phyloP scores from a whole-genome alignment of 2,329 filamentous ascomycete genomes.

The Tothia fuscella region DNA sequence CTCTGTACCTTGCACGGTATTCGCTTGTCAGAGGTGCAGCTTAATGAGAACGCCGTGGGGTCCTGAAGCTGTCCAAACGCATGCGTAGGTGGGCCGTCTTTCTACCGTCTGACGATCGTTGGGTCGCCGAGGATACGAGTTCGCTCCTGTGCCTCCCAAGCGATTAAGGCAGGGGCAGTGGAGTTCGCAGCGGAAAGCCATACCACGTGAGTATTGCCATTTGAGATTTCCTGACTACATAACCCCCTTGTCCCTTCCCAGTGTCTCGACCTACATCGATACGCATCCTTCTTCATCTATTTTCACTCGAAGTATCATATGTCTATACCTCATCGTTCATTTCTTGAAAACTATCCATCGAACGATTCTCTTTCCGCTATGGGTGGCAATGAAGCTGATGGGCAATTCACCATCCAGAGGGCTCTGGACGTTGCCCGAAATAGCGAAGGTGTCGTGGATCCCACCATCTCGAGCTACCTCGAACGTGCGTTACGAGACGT shows the following conservation, averaged over 20 bases:
- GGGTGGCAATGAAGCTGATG: slow-evolving; percentile 21
- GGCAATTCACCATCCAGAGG: slow-evolving; percentile 43
- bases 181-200: too few species aligned
- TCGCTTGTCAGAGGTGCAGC: not conserved
- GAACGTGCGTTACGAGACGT: slow-evolving; percentile 46
- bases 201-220: not conserved
- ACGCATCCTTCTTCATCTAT: not conserved
- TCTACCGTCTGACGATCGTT: too few species aligned
- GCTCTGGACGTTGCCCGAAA: slow-evolving; percentile 68
- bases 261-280: not conserved
- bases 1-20: slow-evolving; percentile 2
- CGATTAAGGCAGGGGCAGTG: too few species aligned
- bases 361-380: slow-evolving; percentile 17
- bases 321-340: not conserved
- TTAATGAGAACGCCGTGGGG: not conserved
- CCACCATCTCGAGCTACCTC: slow-evolving; percentile 51
- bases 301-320: not conserved
- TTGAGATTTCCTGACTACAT: too few species aligned
- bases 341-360: slow-evolving; percentile 9
- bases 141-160: too few species aligned
- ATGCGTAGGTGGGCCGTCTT: too few species aligned
- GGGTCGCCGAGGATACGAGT: too few species aligned
- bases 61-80: too few species aligned
- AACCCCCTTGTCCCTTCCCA: too few species aligned
- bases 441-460: slow-evolving; percentile 54